Percentiles rank a stretch among this genome's conserved stretches.
These are phyloP conservation scores for Aspergillus phoenicis DNA, from an alignment of 2,329 filamentous ascomycete species.

Conservation along the genomic window DNA sequence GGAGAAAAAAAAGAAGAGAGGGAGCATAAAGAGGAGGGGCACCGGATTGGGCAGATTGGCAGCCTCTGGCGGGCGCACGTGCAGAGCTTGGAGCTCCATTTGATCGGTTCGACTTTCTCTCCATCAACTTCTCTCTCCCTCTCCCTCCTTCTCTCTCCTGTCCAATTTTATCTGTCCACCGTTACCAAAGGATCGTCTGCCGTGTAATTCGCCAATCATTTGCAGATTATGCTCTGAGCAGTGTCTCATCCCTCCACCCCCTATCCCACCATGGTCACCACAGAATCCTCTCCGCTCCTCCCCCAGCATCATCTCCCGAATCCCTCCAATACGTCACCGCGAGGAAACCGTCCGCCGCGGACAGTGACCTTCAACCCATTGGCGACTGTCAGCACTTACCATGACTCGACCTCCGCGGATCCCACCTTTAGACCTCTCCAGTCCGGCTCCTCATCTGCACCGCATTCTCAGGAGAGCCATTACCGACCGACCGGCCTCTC, in stretches of 20 bases:
- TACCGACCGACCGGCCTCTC: constrained; percentile 66
- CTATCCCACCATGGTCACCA: constrained; percentile 33
- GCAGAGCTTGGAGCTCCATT: constrained; percentile 23
- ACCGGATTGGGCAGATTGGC: constrained; percentile 11
- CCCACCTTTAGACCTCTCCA: constrained; percentile 46
- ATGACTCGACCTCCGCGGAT: constrained; percentile 44
- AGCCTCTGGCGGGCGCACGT: constrained; percentile 26
- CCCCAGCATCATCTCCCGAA: constrained; percentile 33
- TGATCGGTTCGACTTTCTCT: constrained; percentile 6
- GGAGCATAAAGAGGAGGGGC: not conserved
- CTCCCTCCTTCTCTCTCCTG: not conserved
- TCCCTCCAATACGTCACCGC: constrained; percentile 42
- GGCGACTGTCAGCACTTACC: constrained; percentile 49
- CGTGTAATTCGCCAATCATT: not conserved
- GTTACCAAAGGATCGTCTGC: not conserved
- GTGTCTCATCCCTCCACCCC: constrained; percentile 11
- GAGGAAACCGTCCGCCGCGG: constrained; percentile 39
- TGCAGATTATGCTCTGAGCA: constrained; percentile 4
- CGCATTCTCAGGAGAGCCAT: constrained; percentile 31
- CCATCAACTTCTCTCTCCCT: constrained; percentile 9
- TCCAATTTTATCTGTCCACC: not conserved
- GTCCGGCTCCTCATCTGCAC: constrained; percentile 40
- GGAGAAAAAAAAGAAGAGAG: not conserved
- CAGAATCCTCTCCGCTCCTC: constrained; percentile 48
- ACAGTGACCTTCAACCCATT: constrained; percentile 54